Base-by-base conservation (phyloP, 106 monocot species). In the Phalaenopsis aphrodite region DNA sequence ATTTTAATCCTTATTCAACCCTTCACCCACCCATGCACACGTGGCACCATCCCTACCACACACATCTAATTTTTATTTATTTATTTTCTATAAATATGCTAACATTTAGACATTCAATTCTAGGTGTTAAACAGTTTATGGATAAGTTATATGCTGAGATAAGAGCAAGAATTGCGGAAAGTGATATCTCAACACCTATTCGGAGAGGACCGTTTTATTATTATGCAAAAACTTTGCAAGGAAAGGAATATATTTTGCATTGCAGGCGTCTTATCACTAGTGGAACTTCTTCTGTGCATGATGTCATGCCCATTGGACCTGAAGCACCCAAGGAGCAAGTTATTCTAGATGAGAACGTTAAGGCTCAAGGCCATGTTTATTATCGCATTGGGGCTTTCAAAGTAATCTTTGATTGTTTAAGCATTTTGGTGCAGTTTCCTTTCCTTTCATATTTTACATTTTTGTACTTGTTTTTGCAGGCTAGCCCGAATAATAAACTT, bases 281-380 rank as follows among this genome's bases (percentile, higher is more conserved):
- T 55, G 77, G 38, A 82, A 77, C 71, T 49, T 83, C 87, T 75
- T 91, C 95, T 69, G 99, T 93, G 21, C 66, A 87, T 80, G 99
- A 95, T 84, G 79, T 90, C 38, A 95, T 95, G 99, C 88, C 87
- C 56, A 90, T 82, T 12, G 99, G 95, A 80, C 84, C 91, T 49
- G 93, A 90, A 74, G 89, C 91, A 30, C 86, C 90, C 46, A 41
- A 83, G 72, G 99, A 99, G 84, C 99, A 93, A 86, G 78, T 95
- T 77, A 99, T 99, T 72, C 83, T 99, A n/a, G 99, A 99, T 83
- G 92, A 95, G 85, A 99, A 99, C 87, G 81, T 93, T 39, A 93
- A 91, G 85, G 91, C 99, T 55, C 83, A 91, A 78, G 88, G 81
- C 19, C 85, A 93, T 75, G 85, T 85, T 72, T 99, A 93, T 67